Conservation (phyloP, 2,329 filamentous ascomycete genomes). For the Elsinoe batatas region DNA sequence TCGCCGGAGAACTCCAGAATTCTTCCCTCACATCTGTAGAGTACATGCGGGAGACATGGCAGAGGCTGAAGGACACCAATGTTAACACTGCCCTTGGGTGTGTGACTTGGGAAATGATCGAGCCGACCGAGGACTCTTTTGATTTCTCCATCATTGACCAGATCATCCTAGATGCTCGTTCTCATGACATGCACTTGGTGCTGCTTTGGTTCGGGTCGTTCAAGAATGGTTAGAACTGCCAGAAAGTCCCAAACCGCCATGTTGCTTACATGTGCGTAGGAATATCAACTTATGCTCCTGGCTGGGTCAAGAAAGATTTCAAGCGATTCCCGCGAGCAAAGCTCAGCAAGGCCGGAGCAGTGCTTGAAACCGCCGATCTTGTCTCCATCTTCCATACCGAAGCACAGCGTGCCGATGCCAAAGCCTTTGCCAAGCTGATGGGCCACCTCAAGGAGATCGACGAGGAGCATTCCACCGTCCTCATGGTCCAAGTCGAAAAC, state of each 20-base stretch:
- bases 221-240: constrained; percentile 32
- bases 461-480: constrained; percentile 37
- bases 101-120: constrained; percentile 40
- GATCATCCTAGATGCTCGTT: constrained; percentile 30
- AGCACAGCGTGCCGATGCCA: constrained; percentile 29
- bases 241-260: no score
- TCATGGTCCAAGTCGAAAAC: constrained; percentile 52
- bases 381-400: constrained; percentile 32
- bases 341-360: constrained; percentile 21
- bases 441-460: constrained; percentile 37
- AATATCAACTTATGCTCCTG: constrained; percentile 30
- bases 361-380: constrained; percentile 25
- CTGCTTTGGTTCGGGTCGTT: constrained; percentile 41
- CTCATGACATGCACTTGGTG: constrained; percentile 32
- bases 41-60: constrained; percentile 38
- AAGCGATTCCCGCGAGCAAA: constrained; percentile 27
- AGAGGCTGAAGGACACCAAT: constrained; percentile 32
- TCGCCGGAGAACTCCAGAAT: constrained; percentile 40
- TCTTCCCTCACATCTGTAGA: constrained; percentile 36
- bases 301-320: constrained; percentile 30
- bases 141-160: constrained; percentile 35
- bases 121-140: constrained; percentile 36
- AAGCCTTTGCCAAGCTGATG: constrained; percentile 33
- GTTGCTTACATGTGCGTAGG: constrained; percentile 18
- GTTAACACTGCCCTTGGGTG: constrained; percentile 39